Percentiles rank a stretch among this genome's conserved stretches.
These are phyloP conservation scores for Tolypocladium ophioglossoides DNA, from an alignment of 2,329 filamentous ascomycete genomes.

Conservation along the genomic window DNA sequence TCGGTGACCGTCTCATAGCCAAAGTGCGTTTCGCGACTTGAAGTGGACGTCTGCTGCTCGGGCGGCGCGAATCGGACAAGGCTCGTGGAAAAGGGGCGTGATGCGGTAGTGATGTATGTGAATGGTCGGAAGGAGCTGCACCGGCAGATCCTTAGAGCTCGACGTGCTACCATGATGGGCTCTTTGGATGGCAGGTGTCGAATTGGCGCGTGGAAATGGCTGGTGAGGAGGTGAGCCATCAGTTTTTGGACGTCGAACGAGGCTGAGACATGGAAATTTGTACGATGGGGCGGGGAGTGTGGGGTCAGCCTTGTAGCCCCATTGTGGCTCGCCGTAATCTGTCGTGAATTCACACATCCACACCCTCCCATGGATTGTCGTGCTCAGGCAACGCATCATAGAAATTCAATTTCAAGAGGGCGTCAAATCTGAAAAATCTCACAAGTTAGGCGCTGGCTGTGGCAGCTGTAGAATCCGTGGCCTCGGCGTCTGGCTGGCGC, in stretches of 20 bases:
- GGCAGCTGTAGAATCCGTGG: not conserved
- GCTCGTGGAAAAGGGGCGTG: conserved; percentile 18
- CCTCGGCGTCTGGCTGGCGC: not conserved
- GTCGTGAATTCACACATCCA: too few species aligned
- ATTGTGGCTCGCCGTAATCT: not conserved
- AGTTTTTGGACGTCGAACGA: not conserved
- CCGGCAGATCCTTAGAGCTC: conserved; percentile 17
- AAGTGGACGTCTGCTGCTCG: conserved; percentile 13
- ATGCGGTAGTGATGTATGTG: conserved; percentile 4
- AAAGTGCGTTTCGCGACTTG: conserved; percentile 69
- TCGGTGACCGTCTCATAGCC: conserved; percentile 81
- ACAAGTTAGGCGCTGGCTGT: not conserved
- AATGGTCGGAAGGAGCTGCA: conserved; percentile 12
- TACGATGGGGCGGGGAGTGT: not conserved
- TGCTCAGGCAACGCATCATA: not conserved
- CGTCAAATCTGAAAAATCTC: not conserved
- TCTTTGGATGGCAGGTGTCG: not conserved
- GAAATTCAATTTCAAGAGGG: not conserved
- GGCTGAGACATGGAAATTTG: not conserved
- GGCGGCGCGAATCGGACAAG: conserved; percentile 11
- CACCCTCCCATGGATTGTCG: not conserved
- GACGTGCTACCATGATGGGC: conserved; percentile 16
- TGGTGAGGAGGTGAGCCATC: not conserved
- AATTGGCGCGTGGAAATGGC: not conserved
- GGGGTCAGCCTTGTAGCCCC: not conserved